Conservation (phyloP, 768 basidiomycete species). For the Obba rivulosa region DNA sequence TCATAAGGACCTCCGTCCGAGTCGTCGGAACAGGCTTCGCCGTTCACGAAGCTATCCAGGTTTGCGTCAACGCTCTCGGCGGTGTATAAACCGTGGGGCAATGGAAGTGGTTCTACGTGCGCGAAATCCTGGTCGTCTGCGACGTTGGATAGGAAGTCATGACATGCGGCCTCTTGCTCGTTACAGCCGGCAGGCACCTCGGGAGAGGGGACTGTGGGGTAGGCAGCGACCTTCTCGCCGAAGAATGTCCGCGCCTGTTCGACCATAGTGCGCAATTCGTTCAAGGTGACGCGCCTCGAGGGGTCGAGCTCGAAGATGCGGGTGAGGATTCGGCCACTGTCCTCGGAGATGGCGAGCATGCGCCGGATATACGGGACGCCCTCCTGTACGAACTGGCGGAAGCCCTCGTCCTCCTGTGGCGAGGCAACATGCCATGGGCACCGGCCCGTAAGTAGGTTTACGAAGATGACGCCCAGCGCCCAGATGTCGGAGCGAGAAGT, state of each 20-base stretch:
- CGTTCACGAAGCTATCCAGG: no score
- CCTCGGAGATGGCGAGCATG: slow-evolving; percentile 26
- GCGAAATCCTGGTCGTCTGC: no score
- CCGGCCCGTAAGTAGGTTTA: slow-evolving; percentile 91
- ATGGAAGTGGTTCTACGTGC: no score
- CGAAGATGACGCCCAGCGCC: slow-evolving; percentile 92
- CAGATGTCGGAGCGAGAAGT: slow-evolving; percentile 89
- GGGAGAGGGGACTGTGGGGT: background rate
- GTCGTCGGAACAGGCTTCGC: no score
- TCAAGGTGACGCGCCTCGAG: slow-evolving; percentile 24
- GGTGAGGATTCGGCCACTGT: slow-evolving; percentile 23
- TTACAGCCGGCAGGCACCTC: background rate
- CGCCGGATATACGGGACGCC: slow-evolving; percentile 65
- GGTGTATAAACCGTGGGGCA: no score
- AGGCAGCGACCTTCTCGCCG: slow-evolving; percentile 10
- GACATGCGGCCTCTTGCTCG: background rate
- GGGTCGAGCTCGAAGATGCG: slow-evolving; percentile 27
- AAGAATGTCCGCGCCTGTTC: slow-evolving; percentile 59
- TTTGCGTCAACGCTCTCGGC: no score
- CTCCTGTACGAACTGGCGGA: slow-evolving; percentile 73
- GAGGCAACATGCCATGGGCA: slow-evolving; percentile 95
- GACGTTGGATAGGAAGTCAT: background rate
- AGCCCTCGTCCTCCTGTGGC: slow-evolving; percentile 68
- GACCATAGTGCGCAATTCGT: slow-evolving; percentile 50
- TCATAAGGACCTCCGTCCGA: no score